Base-by-base conservation (phyloP, 108 stramenopile species). In the Fragilaria crotonensis region DNA sequence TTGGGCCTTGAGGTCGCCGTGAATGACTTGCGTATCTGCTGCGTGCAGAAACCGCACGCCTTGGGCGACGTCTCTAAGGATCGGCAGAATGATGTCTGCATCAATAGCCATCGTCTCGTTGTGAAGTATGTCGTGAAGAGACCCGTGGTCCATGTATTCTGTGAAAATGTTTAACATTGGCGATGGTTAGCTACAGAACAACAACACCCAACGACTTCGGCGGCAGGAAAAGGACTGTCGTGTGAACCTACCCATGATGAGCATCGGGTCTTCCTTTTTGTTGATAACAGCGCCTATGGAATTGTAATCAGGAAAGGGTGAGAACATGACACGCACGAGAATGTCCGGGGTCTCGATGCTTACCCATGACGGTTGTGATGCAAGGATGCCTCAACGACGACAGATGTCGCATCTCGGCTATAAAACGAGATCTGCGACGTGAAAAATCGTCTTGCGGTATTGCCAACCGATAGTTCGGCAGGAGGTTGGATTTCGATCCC, bases 41-140 rank as follows among this genome's bases (percentile, higher is more conserved):
- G 71, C 50, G 32, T 85, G 84, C 9, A 85, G 65, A 52, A 85
- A 85, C 11, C 84, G 67, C 26, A 77, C 25, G 5, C 84, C 84
- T 52, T 71, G 72, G 19, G 71, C 71, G 20, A 85, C 67, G 45
- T 85, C 80, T 61, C 64, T 56, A 0, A 85, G 66, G 31, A 85
- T 77, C 9, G 67, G 77, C 14, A 79, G 48, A 0, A 79, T 63
- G 3, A 73, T 30, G 33, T 81, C 84, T 0, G 70, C 71, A 48
- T 73, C 69, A 9, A 80, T 31, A 1, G 32, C 21, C 9, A 81
- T 60, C 19, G 84, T 57, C n/a, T 71, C 64, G 54, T 85, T 76
- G 48, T 77, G 78, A 3, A 85, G 55, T 4, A 85, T 33, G 41
- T 79, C 80, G 47, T 72, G 76, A 29, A 85, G 59, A 2, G 77